A percentile compares a stretch with the other conserved stretches of the same genome.
Conservation (phyloP, 257 asterid species). For the Salvia splendens region DNA sequence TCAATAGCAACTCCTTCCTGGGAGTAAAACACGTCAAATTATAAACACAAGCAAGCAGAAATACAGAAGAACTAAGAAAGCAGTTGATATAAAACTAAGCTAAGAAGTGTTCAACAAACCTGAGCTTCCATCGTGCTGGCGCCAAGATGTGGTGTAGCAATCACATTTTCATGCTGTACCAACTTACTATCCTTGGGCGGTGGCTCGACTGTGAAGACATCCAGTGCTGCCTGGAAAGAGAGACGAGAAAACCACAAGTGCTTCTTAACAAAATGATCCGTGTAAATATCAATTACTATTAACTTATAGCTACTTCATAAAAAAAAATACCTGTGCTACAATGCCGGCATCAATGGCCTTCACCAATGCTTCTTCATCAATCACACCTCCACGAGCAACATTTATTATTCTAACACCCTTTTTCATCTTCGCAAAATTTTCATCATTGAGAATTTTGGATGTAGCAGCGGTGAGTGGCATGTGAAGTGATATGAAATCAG, state of each 20-base stretch:
- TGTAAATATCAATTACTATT: background rate
- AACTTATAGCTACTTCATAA: no score
- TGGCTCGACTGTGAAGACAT: slow-evolving; percentile 93
- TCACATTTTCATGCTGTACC: slow-evolving; percentile 71
- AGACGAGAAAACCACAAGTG: slow-evolving; percentile 1
- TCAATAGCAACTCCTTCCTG: slow-evolving; percentile 99
- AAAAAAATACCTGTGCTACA: slow-evolving; percentile 72
- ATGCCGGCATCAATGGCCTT: slow-evolving; percentile 88
- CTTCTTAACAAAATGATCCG: background rate
- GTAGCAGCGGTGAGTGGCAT: slow-evolving; percentile 94
- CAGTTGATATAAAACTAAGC: background rate
- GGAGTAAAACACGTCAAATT: slow-evolving; percentile 22
- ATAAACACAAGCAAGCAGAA: slow-evolving; percentile 13
- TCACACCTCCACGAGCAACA: slow-evolving; percentile 98
- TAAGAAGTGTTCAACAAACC: slow-evolving; percentile 46
- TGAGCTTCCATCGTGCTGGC: slow-evolving; percentile 98
- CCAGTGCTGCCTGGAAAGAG: slow-evolving; percentile 86
- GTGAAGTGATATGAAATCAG: slow-evolving; percentile 90
- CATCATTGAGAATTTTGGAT: slow-evolving; percentile 68
- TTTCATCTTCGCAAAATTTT: slow-evolving; percentile 90
- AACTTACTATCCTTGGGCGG: slow-evolving; percentile 83
- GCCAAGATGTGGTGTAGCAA: slow-evolving; percentile 95
- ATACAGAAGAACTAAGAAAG: background rate
- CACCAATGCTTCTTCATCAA: slow-evolving; percentile 92
- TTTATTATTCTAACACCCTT: slow-evolving; percentile 84